These are phyloP conservation scores for Monilinia fructicola DNA, from an alignment of 2,329 filamentous ascomycete species.

Conservation along the genomic window DNA sequence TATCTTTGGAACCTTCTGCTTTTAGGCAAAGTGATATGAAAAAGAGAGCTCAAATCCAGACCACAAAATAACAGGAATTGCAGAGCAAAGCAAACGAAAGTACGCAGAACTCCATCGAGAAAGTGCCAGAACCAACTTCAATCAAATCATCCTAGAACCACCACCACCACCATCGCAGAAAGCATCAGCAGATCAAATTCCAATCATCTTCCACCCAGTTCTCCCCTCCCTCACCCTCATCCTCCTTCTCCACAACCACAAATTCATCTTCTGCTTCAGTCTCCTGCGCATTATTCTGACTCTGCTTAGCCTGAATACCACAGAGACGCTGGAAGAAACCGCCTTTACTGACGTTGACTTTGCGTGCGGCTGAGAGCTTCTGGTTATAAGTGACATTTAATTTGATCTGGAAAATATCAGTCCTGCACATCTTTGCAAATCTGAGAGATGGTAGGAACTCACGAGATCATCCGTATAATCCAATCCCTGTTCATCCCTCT, in stretches of 20 bases:
- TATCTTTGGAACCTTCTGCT: too few species aligned
- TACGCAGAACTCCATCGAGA: too few species aligned
- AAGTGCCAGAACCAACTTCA: too few species aligned
- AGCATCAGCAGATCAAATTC: neutral
- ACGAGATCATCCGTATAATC: neutral
- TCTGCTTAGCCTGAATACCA: neutral
- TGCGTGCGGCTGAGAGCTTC: neutral
- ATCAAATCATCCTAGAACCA: neutral
- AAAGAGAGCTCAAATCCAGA: too few species aligned
- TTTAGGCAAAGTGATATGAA: too few species aligned
- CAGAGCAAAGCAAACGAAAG: too few species aligned
- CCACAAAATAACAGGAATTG: too few species aligned
- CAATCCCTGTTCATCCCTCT: neutral
- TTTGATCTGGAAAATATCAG: neutral
- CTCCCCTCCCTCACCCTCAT: too few species aligned
- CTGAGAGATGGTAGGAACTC: neutral
- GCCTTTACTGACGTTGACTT: neutral
- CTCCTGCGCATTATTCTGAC: neutral
- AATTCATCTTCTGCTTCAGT: neutral
- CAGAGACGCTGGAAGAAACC: neutral
- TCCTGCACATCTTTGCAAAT: neutral
- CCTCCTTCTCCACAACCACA: conserved; percentile 1
- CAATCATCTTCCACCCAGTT: neutral
- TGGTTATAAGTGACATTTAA: neutral
- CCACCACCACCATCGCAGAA: neutral